Evolutionary conservation across 305 asterid genomes (phyloP).

Genomic region (Ilex paraguariensis): DNA sequence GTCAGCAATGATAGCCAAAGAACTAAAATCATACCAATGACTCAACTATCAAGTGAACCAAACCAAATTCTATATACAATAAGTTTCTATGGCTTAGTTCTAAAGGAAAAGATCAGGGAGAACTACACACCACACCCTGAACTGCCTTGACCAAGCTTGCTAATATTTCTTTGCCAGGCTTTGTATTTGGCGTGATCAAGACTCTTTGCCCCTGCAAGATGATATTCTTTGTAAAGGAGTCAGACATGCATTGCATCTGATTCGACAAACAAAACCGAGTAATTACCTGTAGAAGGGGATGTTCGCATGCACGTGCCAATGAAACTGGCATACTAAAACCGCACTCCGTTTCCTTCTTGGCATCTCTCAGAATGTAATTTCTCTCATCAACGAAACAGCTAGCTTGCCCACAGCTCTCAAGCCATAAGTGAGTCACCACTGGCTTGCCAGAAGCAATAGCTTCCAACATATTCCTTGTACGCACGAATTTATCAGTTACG

Average conservation of each 20-base stretch:
- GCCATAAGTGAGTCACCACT: constrained; percentile 85
- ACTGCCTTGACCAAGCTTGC: constrained; percentile 78
- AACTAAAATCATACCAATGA: too few relatives aligned
- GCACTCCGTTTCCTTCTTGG: constrained; percentile 75
- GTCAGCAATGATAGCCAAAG: too few relatives aligned
- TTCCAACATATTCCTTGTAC: constrained; percentile 94
- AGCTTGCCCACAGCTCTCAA: constrained; percentile 88
- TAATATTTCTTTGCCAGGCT: constrained; percentile 82
- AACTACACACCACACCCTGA: constrained; percentile 68
- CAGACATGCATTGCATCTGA: constrained; percentile 8
- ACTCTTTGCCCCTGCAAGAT: constrained; percentile 77
- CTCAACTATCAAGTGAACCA: too few relatives aligned
- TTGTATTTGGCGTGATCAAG: constrained; percentile 80
- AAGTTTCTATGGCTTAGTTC: too few relatives aligned
- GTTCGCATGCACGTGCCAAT: constrained; percentile 65
- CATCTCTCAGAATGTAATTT: constrained; percentile 78
- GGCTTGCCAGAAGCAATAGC: constrained; percentile 94
- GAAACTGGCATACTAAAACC: constrained; percentile 89
- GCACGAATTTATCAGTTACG: constrained; percentile 88
- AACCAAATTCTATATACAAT: too few relatives aligned
- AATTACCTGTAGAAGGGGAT: constrained; percentile 77
- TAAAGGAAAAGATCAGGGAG: constrained; percentile 7
- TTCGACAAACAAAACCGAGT: constrained; percentile 4
- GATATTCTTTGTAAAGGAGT: constrained; percentile 15
- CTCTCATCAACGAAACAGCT: constrained; percentile 78